A percentile compares a stretch with the other conserved stretches of the same genome.
phyloP scores from a whole-genome alignment of 306 rosid species.

The Gillenia trifoliata region DNA sequence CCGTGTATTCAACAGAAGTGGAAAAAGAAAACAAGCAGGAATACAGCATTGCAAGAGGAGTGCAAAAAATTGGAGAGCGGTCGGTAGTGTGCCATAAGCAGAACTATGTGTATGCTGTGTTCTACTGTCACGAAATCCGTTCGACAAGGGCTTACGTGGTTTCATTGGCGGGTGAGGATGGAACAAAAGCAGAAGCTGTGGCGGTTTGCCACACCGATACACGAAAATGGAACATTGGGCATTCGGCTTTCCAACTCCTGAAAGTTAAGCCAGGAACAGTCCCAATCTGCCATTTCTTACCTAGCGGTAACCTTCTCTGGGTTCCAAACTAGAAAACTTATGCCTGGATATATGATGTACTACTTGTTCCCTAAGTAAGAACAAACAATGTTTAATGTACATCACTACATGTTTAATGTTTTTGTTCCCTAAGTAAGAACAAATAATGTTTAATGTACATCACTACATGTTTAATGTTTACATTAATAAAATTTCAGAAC shows the following conservation, averaged over 20 bases:
- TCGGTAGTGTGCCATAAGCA: conserved; percentile 34
- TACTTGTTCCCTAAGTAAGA: no score
- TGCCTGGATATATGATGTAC: no score
- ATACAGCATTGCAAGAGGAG: neutral
- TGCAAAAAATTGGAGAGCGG: conserved; percentile 17
- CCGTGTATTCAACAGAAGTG: conserved; percentile 10
- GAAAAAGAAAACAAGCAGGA: conserved; percentile 7
- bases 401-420: no score
- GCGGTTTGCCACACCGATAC: conserved; percentile 41
- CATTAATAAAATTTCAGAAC: no score
- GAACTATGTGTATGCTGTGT: conserved; percentile 32
- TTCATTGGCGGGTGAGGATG: conserved; percentile 26
- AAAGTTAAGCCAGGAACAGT: conserved; percentile 37
- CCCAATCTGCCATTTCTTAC: conserved; percentile 33
- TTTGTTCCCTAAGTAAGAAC: no score
- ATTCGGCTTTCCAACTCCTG: conserved; percentile 22
- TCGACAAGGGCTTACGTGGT: conserved; percentile 23
- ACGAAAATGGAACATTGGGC: neutral
- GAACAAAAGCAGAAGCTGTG: conserved; percentile 20
- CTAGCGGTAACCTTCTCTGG: conserved; percentile 26
- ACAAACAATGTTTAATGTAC: no score
- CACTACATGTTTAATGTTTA: no score
- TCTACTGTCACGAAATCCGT: conserved; percentile 29
- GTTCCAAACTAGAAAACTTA: conserved; percentile 5
- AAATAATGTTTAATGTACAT: no score